Conservation (phyloP, 2,329 filamentous ascomycete species). For the Macroventuria anomochaeta region DNA sequence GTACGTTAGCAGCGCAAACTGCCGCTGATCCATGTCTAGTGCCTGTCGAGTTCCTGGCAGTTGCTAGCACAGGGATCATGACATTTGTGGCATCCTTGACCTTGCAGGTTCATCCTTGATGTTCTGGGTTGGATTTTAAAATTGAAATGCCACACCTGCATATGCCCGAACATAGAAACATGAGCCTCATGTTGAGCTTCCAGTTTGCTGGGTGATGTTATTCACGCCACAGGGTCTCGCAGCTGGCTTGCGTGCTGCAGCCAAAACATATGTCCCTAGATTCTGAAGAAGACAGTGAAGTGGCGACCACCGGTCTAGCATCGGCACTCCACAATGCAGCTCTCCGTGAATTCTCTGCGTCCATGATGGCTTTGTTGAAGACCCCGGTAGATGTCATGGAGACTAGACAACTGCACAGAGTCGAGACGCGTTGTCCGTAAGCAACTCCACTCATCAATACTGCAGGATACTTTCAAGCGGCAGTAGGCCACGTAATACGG, state of each 20-base stretch:
- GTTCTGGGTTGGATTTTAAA: neutral
- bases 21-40: slow-evolving; percentile 8
- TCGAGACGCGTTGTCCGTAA: neutral
- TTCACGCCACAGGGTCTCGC: neutral
- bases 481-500: neutral
- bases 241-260: neutral
- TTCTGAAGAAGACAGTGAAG: neutral
- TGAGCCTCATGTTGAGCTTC: slow-evolving; percentile 1
- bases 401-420: neutral
- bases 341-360: neutral
- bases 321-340: neutral
- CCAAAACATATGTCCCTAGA: neutral
- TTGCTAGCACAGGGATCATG: neutral
- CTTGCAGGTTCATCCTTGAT: slow-evolving; percentile 1
- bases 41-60: neutral
- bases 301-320: neutral
- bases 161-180: neutral
- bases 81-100: slow-evolving; percentile 1
- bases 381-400: neutral
- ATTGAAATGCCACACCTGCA: neutral
- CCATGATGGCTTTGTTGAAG: neutral
- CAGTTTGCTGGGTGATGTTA: neutral
- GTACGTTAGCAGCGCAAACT: slow-evolving; percentile 2
- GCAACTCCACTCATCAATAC: neutral
- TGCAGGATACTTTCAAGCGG: neutral